Evolutionary conservation across 495 filamentous ascomycete species (phyloP).

Genomic region (Aspergillus cavernicola): DNA sequence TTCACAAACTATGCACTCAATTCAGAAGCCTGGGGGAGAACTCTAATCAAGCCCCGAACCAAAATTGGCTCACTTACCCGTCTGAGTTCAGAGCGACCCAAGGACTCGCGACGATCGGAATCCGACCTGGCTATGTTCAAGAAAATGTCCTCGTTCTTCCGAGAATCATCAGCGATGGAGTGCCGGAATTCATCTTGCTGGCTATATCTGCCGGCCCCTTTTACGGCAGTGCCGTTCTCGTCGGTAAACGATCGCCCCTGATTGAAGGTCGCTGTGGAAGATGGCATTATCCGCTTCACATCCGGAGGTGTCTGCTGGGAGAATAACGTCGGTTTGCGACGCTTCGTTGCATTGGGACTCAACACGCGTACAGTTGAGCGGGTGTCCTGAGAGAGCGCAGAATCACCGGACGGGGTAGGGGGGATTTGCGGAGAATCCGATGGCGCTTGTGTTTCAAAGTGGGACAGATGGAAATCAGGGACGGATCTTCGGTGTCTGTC

Average conservation of each 20-base stretch:
- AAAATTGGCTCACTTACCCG: conserved; percentile 38
- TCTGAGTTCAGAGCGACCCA: conserved; percentile 46
- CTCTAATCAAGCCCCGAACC: neutral
- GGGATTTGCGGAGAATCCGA: conserved; percentile 11
- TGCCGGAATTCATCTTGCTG: conserved; percentile 20
- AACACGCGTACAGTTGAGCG: conserved; percentile 15
- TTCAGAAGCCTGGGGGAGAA: too few species aligned
- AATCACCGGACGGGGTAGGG: conserved; percentile 12
- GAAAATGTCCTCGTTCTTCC: conserved; percentile 58
- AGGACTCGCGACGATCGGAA: conserved; percentile 41
- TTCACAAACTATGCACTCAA: too few species aligned
- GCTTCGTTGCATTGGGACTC: conserved; percentile 34
- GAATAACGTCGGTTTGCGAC: conserved; percentile 24
- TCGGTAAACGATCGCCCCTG: conserved; percentile 29
- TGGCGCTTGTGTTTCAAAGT: conserved; percentile 5
- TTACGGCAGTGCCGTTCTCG: conserved; percentile 28
- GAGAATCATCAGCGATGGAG: conserved; percentile 29
- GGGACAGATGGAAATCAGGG: conserved; percentile 15
- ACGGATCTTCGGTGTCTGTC: conserved; percentile 22
- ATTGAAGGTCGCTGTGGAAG: conserved; percentile 19
- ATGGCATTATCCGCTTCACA: conserved; percentile 28
- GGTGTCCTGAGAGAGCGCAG: conserved; percentile 15
- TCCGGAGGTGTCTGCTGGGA: conserved; percentile 25
- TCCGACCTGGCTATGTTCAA: conserved; percentile 59
- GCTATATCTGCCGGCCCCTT: conserved; percentile 23